Base-by-base conservation (phyloP, 1,284 basidiomycete species). In the Rhizoctonia solani region DNA sequence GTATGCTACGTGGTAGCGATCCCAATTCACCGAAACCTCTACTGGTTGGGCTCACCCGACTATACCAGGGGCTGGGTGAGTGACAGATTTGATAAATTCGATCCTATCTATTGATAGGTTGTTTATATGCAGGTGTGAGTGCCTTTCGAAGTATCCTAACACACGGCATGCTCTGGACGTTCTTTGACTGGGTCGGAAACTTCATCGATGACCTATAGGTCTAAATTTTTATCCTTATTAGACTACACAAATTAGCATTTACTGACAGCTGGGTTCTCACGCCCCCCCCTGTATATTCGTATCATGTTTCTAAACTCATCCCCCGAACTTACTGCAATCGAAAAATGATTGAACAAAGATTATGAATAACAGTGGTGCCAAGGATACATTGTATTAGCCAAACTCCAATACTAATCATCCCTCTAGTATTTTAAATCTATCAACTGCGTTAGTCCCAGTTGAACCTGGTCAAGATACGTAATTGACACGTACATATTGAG, bases 111-210 rank as follows among this genome's bases (percentile, higher is more conserved):
- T 23, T 50, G 16, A 61, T n/a, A 29, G 16, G 25, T 27, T 42
- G 32, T 5, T 52, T 16, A 14, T n/a, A 19, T 39, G 32, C 32
- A 71, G 70, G 70, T 44, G 89, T 92, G 70, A 92, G 89, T 73
- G 90, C 90, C 16, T 74, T 90, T 66, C 85, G 90, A 67, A 92
- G 89, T 74, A 86, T 92, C 72, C 91, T 90, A 21, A 92, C 90
- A 14, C 90, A 92, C 70, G 90, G 90, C 54, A 80, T 92, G 55
- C 79, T 92, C 39, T 92, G 90, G 90, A 92, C 90, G 21, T 81
- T 92, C 72, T 91, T 90, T 76, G 90, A 92, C 78, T 80, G 88
- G 70, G 87, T 85, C 41, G 83, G 87, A 50, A 79, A 83, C 70
- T 89, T 87, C 75, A 91, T 92, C 73, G 90, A 92, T 78, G 80